Percentiles rank a stretch among this genome's conserved stretches.
Evolutionary conservation across 2,329 filamentous ascomycete genomes (phyloP).

Genomic region (Neobulgaria alba): DNA sequence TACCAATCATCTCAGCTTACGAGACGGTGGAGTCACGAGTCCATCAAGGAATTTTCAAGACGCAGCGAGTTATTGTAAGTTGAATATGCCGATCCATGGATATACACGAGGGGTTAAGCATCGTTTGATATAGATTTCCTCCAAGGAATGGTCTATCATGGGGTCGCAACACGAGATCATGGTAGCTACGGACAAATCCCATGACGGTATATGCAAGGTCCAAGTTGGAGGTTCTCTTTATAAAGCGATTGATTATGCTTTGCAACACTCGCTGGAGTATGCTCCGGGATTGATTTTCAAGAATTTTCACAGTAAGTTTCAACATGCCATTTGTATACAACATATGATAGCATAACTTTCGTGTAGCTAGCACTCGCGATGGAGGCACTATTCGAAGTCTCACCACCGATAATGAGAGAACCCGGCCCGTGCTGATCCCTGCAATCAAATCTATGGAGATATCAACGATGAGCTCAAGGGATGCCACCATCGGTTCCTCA

Average conservation of each 20-base stretch:
- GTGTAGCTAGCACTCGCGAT: not conserved
- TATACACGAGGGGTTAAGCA: not conserved
- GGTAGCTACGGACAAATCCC: not conserved
- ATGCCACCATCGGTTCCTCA: not conserved
- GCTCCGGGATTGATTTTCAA: not conserved
- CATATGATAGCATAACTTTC: not conserved
- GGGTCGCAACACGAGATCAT: not conserved
- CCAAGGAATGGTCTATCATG: not conserved
- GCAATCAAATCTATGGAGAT: not conserved
- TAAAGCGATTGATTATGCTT: conserved; percentile 1
- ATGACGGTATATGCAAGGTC: conserved; percentile 2
- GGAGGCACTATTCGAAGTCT: conserved; percentile 1
- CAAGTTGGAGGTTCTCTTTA: conserved; percentile 1
- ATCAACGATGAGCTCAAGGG: not conserved
- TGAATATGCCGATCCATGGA: not conserved
- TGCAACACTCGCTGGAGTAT: not conserved
- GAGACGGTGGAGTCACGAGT: conserved; percentile 1
- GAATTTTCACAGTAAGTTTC: not conserved
- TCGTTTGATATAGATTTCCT: conserved; percentile 1
- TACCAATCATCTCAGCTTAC: conserved; percentile 1
- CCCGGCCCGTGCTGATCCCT: not conserved
- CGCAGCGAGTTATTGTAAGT: conserved; percentile 1
- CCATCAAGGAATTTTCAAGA: not conserved
- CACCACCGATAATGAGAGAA: conserved; percentile 1
- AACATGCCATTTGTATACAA: not conserved